phyloP scores from a whole-genome alignment of 805 yeast species.

The Ogataea sp. region DNA sequence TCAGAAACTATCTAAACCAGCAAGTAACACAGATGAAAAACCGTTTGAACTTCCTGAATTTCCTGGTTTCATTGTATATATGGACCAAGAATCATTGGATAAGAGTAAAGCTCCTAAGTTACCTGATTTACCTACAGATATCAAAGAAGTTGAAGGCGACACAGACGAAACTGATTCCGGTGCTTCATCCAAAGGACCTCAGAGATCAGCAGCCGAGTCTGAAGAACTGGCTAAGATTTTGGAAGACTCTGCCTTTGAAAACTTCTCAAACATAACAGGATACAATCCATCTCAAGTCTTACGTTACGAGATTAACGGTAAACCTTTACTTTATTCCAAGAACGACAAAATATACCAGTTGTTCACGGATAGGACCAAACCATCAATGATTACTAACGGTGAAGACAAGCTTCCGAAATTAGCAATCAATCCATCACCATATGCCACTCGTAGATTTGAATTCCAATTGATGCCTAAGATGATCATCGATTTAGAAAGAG shows the following conservation, averaged over 20 bases:
- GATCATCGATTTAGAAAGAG: conserved; percentile 65
- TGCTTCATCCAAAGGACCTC: too few species aligned
- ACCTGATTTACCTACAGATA: conserved; percentile 34
- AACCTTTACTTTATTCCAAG: conserved; percentile 66
- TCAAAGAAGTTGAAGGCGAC: conserved; percentile 4
- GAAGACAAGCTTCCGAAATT: conserved; percentile 16
- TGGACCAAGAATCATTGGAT: conserved; percentile 63
- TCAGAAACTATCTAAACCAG: neutral
- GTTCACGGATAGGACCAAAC: conserved; percentile 16
- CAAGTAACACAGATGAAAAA: neutral
- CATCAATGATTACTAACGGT: conserved; percentile 10
- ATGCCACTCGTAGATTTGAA: conserved; percentile 60
- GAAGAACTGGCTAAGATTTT: conserved; percentile 46
- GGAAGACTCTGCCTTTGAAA: conserved; percentile 73
- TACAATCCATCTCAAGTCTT: conserved; percentile 84
- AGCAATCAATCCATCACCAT: conserved; percentile 46
- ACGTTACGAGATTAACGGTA: conserved; percentile 75
- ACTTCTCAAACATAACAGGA: conserved; percentile 65
- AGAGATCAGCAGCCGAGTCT: conserved; percentile 28
- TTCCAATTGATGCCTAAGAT: conserved; percentile 92
- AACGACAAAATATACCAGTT: conserved; percentile 46
- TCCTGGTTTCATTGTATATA: conserved; percentile 61
- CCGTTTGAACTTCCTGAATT: conserved; percentile 35
- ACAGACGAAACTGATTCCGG: conserved; percentile 8
- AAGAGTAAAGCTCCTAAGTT: conserved; percentile 31